Conservation (phyloP, 2,329 filamentous ascomycete species). For the Helotiales sp. region DNA sequence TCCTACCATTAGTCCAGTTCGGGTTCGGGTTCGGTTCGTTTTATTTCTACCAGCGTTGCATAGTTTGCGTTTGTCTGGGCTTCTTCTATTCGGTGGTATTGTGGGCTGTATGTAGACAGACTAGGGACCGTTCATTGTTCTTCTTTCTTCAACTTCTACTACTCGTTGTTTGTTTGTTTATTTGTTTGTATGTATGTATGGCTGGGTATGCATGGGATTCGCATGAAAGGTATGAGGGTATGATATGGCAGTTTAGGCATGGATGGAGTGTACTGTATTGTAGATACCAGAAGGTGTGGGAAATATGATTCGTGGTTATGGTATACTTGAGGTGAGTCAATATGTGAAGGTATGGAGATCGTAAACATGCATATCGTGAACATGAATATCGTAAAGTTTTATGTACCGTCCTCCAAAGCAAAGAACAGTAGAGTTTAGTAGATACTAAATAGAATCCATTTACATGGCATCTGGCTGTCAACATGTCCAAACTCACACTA, state of each 20-base stretch:
- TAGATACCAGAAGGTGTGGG: neutral
- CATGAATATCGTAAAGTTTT: too few species aligned
- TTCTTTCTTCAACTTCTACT: neutral
- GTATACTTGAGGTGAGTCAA: neutral
- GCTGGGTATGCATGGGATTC: neutral
- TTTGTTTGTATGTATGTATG: constrained; percentile 5
- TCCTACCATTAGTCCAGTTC: neutral
- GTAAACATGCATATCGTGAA: too few species aligned
- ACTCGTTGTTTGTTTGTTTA: neutral
- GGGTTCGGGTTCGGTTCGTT: neutral
- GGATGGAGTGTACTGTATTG: neutral
- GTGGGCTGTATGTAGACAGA: too few species aligned
- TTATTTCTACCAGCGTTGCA: constrained; percentile 29
- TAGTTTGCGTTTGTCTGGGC: constrained; percentile 27
- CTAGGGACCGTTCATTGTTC: neutral
- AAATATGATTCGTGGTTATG: neutral
- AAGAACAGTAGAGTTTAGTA: too few species aligned
- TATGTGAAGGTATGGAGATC: neutral
- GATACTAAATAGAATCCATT: too few species aligned
- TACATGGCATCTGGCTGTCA: too few species aligned
- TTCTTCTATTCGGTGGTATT: constrained; percentile 10
- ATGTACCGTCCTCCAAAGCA: too few species aligned
- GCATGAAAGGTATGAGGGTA: neutral
- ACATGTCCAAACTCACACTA: too few species aligned
- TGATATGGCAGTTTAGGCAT: neutral